phyloP scores from a whole-genome alignment of 345 rosid genomes.

The Eutrema heterophyllum region DNA sequence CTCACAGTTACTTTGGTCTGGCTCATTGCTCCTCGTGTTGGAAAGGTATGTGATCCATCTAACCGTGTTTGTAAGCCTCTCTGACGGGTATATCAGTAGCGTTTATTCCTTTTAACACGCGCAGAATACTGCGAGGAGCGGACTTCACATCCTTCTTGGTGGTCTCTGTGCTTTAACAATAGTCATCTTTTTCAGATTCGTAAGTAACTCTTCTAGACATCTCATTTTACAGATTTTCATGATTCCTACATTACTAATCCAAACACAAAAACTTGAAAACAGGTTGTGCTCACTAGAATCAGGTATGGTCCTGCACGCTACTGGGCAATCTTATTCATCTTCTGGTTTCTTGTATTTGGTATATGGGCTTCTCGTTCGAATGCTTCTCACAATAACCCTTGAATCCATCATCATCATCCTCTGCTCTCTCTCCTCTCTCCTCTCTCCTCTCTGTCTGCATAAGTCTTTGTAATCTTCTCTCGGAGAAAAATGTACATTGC shows the following conservation, averaged over 20 bases:
- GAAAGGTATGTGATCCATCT: conserved; percentile 53
- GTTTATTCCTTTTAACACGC: not conserved
- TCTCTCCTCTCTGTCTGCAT: not conserved
- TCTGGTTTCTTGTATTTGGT: conserved; percentile 98
- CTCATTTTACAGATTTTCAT: not conserved
- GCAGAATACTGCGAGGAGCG: conserved; percentile 91
- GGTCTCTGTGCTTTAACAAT: conserved; percentile 86
- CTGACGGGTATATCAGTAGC: not conserved
- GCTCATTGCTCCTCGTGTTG: conserved; percentile 98
- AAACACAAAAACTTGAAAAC: conserved; percentile 32
- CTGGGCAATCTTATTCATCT: conserved; percentile 94
- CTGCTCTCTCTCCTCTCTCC: not conserved
- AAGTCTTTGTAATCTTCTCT: conserved; percentile 25
- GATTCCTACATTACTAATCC: not conserved
- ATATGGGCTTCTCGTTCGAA: conserved; percentile 79
- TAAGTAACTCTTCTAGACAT: conserved; percentile 37
- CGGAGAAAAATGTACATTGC: conserved; percentile 32
- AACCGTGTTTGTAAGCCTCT: not conserved
- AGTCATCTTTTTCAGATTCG: conserved; percentile 93
- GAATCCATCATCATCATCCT: conserved; percentile 25
- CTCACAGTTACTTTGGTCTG: conserved; percentile 91
- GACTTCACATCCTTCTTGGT: conserved; percentile 88
- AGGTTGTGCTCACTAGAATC: conserved; percentile 94
- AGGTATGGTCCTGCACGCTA: conserved; percentile 96
- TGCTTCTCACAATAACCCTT: conserved; percentile 16